Conservation (phyloP, 2,329 filamentous ascomycete species). For the Clonostachys solani region DNA sequence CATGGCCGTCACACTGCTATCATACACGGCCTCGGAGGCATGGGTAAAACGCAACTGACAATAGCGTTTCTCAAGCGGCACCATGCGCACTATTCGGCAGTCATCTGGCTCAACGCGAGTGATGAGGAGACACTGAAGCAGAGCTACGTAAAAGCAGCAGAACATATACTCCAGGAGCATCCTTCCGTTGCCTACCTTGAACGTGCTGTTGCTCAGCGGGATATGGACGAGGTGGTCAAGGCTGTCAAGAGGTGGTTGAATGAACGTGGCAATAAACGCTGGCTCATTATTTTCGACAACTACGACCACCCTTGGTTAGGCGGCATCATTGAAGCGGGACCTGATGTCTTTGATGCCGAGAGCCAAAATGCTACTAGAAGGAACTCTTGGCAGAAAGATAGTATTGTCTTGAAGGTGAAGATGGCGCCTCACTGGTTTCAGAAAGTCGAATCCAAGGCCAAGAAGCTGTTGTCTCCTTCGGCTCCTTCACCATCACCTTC, state of each 20-base stretch:
- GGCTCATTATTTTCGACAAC: background rate
- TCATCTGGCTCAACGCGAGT: conserved; percentile 37
- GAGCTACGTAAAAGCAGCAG: conserved; percentile 21
- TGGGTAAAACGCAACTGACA: conserved; percentile 39
- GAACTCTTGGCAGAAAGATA: no score
- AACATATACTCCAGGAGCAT: conserved; percentile 18
- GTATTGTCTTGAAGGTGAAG: no score
- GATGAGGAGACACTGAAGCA: conserved; percentile 26
- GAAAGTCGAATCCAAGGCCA: background rate
- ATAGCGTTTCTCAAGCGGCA: conserved; percentile 27
- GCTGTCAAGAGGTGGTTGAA: background rate
- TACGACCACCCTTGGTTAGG: background rate
- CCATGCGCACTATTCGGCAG: conserved; percentile 24
- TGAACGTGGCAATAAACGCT: background rate
- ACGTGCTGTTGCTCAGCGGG: background rate
- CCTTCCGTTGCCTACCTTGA: conserved; percentile 12
- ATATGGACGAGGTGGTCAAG: background rate
- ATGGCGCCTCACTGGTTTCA: background rate
- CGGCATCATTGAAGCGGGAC: no score
- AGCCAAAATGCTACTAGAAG: no score
- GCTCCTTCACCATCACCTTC: background rate
- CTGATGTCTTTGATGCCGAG: no score
- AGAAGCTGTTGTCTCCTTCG: background rate
- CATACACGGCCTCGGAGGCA: conserved; percentile 34
- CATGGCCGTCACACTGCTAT: conserved; percentile 12